Evolutionary conservation across 176 grass and related monocot genomes (phyloP), one percentile per base, ranked within the genome.

Genomic region (Lolium multiflorum): DNA sequence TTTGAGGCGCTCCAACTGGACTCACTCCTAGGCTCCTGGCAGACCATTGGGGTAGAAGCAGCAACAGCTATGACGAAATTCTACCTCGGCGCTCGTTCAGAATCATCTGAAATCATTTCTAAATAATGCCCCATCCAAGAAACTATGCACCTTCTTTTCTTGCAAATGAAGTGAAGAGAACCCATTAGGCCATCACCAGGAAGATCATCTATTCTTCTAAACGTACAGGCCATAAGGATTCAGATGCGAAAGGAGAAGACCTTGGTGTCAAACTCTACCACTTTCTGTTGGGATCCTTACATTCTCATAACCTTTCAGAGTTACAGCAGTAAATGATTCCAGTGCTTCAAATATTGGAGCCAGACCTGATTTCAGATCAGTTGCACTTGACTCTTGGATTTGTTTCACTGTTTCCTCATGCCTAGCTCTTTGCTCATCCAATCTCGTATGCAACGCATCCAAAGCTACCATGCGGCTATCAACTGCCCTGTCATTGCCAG

Each of bases 301-400:
- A 78, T 90, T 87, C 55, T 93, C 90, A 65, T 92, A 95, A 17
- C 92, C 84, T 64, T 73, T 94, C 77, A 97, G 85, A 18, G 87
- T 90, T 50, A 91, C 89, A 3, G 64, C 63, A 55, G 89, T 87
- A 67, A 94, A 97, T 39, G 83, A 89, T 81, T 92, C 91, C 81
- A 97, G 71, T 12, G 92, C 90, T 88, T 93, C 86, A 84, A 97
- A 95, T 81, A 97, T 91, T 18, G 95, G 90, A 61, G 74, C 81
- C 28, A 97, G 76, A 49, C 91, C 95, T 70, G 81, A 85, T 82
- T 90, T 97, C 57, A 97, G 79, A 83, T 97, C 90, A 68, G 87
- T 83, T 54, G 82, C 87, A 69, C 81, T 86, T 50, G 79, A 87
- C 77, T 94, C 87, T 60, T 87, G 92, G 38, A 91, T 84, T 72